Conservation (phyloP, 495 filamentous ascomycete genomes). For the Aspergillus conjunctus region DNA sequence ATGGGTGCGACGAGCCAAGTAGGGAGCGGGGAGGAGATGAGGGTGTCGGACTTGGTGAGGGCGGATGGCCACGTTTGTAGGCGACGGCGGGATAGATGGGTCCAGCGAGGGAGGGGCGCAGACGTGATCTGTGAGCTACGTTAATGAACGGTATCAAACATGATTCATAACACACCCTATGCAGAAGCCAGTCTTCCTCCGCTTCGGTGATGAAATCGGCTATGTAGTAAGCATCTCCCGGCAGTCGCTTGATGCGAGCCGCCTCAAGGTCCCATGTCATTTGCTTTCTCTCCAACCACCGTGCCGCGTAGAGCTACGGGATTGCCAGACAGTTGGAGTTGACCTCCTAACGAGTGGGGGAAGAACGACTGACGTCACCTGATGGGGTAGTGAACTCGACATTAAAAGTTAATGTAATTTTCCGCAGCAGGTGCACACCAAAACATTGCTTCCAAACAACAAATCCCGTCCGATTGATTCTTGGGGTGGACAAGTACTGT, state of each 20-base stretch:
- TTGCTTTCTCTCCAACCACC: background rate
- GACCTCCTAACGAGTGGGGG: no score
- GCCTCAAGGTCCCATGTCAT: constrained; percentile 39
- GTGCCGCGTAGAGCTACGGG: no score
- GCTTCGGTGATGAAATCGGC: constrained; percentile 77
- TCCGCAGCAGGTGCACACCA: no score
- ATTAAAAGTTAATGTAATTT: no score
- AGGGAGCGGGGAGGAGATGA: constrained; percentile 77
- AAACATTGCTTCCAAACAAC: no score
- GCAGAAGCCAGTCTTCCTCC: constrained; percentile 71
- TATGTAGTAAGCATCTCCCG: constrained; percentile 68
- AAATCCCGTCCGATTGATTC: no score
- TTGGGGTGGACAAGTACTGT: no score
- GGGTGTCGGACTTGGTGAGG: constrained; percentile 67
- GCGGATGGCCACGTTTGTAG: constrained; percentile 89
- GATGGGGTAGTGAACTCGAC: no score
- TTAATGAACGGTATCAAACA: no score
- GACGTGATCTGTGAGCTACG: constrained; percentile 37
- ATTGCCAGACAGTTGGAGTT: no score
- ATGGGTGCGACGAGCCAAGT: constrained; percentile 74
- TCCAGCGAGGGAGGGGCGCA: constrained; percentile 80
- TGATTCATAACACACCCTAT: constrained; percentile 55
- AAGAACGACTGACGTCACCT: no score
- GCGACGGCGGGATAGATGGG: constrained; percentile 77
- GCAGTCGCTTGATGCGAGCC: constrained; percentile 59